Conservation (phyloP, 495 filamentous ascomycete genomes). For the Hypoxylon rickii region DNA sequence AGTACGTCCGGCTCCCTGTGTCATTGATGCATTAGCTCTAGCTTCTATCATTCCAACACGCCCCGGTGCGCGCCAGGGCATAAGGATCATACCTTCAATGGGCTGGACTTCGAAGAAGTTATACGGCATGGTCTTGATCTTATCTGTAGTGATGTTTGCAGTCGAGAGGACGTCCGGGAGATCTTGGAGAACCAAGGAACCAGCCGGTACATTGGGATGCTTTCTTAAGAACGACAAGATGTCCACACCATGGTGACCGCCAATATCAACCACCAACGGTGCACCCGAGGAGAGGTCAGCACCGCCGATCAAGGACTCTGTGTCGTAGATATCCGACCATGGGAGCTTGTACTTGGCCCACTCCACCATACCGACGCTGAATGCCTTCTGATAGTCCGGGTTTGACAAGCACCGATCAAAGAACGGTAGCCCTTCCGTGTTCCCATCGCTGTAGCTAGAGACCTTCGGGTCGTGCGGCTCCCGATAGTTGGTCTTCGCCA, state of each 20-base stretch:
- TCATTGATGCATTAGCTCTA: not conserved
- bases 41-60: constrained; percentile 5
- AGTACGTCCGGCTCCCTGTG: constrained; percentile 49
- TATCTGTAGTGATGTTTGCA: constrained; percentile 18
- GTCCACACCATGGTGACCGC: constrained; percentile 48
- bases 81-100: constrained; percentile 21
- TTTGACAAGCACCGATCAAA: constrained; percentile 27
- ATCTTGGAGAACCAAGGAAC: constrained; percentile 49
- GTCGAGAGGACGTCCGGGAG: constrained; percentile 39
- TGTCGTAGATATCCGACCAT: constrained; percentile 39
- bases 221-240: constrained; percentile 38
- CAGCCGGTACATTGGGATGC: constrained; percentile 38
- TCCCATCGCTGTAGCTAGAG: constrained; percentile 19
- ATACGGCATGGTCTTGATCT: constrained; percentile 39
- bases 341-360: constrained; percentile 27
- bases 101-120: constrained; percentile 44
- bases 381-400: constrained; percentile 17
- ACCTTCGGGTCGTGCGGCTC: constrained; percentile 28
- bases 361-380: constrained; percentile 20
- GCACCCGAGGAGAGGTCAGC: constrained; percentile 24
- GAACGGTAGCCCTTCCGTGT: constrained; percentile 26
- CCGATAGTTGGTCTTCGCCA: constrained; percentile 29
- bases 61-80: constrained; percentile 19
- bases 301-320: constrained; percentile 21
- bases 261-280: constrained; percentile 49